Percentiles rank a stretch among this genome's conserved stretches.
These are phyloP conservation scores for Penicillium soppii DNA, from an alignment of 495 filamentous ascomycete genomes.

Conservation along the genomic window DNA sequence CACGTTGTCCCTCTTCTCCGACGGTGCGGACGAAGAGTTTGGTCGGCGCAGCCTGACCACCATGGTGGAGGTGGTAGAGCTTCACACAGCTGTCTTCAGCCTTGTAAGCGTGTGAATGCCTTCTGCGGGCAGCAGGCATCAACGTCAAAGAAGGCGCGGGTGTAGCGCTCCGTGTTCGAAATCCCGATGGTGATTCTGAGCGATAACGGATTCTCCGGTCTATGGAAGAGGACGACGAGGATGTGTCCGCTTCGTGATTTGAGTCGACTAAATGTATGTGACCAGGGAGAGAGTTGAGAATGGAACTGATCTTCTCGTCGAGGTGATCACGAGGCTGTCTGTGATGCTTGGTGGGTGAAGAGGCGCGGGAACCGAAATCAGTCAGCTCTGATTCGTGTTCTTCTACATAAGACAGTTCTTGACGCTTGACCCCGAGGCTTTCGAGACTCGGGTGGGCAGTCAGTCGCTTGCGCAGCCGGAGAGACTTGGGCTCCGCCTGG, in stretches of 20 bases:
- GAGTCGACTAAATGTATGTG: conserved; percentile 64
- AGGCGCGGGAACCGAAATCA: conserved; percentile 30
- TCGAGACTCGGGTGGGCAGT: conserved; percentile 41
- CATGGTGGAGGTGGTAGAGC: conserved; percentile 88
- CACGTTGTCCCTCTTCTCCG: conserved; percentile 83
- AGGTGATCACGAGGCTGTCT: conserved; percentile 63
- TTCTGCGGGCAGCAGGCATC: conserved; percentile 54
- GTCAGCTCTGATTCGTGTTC: conserved; percentile 21
- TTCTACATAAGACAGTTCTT: conserved; percentile 26
- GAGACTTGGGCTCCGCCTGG: conserved; percentile 23
- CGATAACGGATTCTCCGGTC: conserved; percentile 32
- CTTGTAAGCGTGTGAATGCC: conserved; percentile 31
- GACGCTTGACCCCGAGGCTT: conserved; percentile 33
- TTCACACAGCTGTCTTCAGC: conserved; percentile 66
- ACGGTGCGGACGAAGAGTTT: conserved; percentile 92
- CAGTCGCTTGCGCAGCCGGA: conserved; percentile 31
- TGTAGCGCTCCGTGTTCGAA: conserved; percentile 43
- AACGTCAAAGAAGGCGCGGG: conserved; percentile 70
- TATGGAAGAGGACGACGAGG: conserved; percentile 37
- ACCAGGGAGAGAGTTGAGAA: conserved; percentile 77
- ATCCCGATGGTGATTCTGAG: conserved; percentile 38
- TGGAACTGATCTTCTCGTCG: conserved; percentile 80
- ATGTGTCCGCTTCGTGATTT: conserved; percentile 30
- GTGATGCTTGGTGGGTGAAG: conserved; percentile 28
- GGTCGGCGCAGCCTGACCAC: conserved; percentile 77